phyloP scores from a whole-genome alignment of 768 basidiomycete genomes.

The Lactarius sanguifluus region DNA sequence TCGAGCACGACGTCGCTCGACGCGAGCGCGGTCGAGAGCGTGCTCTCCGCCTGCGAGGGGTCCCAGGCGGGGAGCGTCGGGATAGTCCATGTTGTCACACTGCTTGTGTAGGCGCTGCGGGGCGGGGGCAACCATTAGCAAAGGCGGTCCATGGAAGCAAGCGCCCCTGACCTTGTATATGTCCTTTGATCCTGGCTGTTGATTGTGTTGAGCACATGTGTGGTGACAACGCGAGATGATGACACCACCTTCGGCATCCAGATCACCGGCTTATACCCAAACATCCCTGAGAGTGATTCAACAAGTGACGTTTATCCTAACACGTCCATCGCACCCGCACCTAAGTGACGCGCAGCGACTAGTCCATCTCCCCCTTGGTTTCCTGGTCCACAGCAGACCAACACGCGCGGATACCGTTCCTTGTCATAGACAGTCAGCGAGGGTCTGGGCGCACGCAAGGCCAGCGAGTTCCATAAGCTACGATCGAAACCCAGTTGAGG shows the following conservation, averaged over 20 bases:
- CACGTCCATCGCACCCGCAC: constrained; percentile 40
- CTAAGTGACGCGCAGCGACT: constrained; percentile 92
- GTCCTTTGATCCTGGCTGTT: constrained; percentile 88
- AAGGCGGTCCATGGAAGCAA: background rate
- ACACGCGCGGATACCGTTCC: constrained; percentile 67
- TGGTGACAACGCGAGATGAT: background rate
- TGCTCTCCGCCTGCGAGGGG: constrained; percentile 37
- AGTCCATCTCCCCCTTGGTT: constrained; percentile 98
- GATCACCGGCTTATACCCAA: constrained; percentile 85
- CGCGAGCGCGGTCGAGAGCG: constrained; percentile 50
- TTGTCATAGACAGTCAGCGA: constrained; percentile 75
- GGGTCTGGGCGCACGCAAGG: constrained; percentile 85
- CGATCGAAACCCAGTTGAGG: background rate
- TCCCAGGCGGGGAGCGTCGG: constrained; percentile 57
- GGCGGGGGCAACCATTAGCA: background rate
- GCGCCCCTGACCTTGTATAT: constrained; percentile 69
- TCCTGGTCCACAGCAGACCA: constrained; percentile 97
- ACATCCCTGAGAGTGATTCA: constrained; percentile 61
- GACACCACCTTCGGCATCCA: constrained; percentile 86
- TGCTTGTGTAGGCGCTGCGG: constrained; percentile 75
- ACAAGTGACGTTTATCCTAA: background rate
- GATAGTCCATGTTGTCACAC: constrained; percentile 87
- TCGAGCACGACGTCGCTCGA: constrained; percentile 85
- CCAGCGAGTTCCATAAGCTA: constrained; percentile 98
- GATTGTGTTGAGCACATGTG: background rate